phyloP scores from a whole-genome alignment of 2,329 filamentous ascomycete genomes.

The Phialocephala sp. region DNA sequence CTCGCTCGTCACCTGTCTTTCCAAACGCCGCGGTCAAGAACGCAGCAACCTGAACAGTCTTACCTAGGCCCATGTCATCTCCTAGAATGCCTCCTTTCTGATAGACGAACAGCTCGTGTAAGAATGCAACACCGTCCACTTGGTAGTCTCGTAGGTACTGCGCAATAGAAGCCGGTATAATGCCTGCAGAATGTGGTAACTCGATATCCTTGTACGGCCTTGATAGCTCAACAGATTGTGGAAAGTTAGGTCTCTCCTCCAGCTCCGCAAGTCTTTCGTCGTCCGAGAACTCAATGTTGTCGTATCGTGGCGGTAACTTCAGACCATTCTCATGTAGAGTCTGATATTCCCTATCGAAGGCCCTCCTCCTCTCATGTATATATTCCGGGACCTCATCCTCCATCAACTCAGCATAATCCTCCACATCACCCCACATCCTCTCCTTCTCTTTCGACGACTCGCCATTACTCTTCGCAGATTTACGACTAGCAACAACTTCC shows the following conservation, averaged over 20 bases:
- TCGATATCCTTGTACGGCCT: slow-evolving; percentile 76
- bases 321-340: slow-evolving; percentile 70
- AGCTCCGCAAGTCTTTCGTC: slow-evolving; percentile 66
- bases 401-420: slow-evolving; percentile 39
- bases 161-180: slow-evolving; percentile 87
- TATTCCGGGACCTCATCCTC: slow-evolving; percentile 68
- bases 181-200: slow-evolving; percentile 74
- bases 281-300: slow-evolving; percentile 77
- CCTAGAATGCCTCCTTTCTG: slow-evolving; percentile 87
- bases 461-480: slow-evolving; percentile 35
- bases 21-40: slow-evolving; percentile 93
- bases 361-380: slow-evolving; percentile 67
- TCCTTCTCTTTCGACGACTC: slow-evolving; percentile 34
- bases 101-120: slow-evolving; percentile 88
- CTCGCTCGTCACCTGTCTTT: slow-evolving; percentile 88
- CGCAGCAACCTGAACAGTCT: slow-evolving; percentile 94
- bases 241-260: slow-evolving; percentile 73
- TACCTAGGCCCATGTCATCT: slow-evolving; percentile 97
- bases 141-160: slow-evolving; percentile 95
- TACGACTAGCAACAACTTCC: slow-evolving; percentile 38
- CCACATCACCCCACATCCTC: slow-evolving; percentile 39
- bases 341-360: slow-evolving; percentile 69
- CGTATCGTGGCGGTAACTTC: slow-evolving; percentile 77
- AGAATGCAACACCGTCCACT: slow-evolving; percentile 80
- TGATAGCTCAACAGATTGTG: slow-evolving; percentile 64